Evolutionary conservation across 2,329 filamentous ascomycete genomes (phyloP).

Genomic region (Allantophomopsis cytisporea): DNA sequence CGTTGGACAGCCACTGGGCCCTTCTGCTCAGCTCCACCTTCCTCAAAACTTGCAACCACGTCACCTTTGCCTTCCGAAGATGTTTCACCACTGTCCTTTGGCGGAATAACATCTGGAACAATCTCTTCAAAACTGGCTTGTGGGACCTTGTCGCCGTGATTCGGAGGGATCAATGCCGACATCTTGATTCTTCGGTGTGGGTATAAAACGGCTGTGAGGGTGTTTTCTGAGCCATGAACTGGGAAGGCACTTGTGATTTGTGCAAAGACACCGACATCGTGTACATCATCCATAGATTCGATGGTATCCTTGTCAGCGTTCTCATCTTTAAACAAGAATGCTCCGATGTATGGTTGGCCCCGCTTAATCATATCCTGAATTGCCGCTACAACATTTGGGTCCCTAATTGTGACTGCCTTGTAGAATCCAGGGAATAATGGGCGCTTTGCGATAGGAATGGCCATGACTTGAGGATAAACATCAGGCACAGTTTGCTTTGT

Average conservation of each 20-base stretch:
- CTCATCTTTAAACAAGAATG: slow-evolving; percentile 94
- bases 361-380: slow-evolving; percentile 96
- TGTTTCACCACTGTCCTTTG: slow-evolving; percentile 38
- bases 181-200: slow-evolving; percentile 91
- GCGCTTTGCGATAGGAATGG: slow-evolving; percentile 86
- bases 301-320: slow-evolving; percentile 90
- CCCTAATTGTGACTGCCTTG: slow-evolving; percentile 93
- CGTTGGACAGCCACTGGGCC: slow-evolving; percentile 34
- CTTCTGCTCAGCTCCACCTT: slow-evolving; percentile 50
- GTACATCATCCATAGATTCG: slow-evolving; percentile 77
- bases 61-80: slow-evolving; percentile 68
- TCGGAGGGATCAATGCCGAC: slow-evolving; percentile 65
- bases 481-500: slow-evolving; percentile 86
- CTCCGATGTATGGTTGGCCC: slow-evolving; percentile 92
- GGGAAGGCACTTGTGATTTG: slow-evolving; percentile 96
- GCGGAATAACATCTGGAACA: slow-evolving; percentile 42
- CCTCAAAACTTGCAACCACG: slow-evolving; percentile 94
- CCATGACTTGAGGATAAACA: slow-evolving; percentile 94
- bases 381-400: slow-evolving; percentile 79
- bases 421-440: slow-evolving; percentile 97
- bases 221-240: slow-evolving; percentile 71
- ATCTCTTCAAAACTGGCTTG: slow-evolving; percentile 24
- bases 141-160: slow-evolving; percentile 26
- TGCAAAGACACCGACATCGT: slow-evolving; percentile 93
- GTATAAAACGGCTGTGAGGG: slow-evolving; percentile 86